Evolutionary conservation across 768 basidiomycete species (phyloP).

Genomic region (Amylocystis lapponica): DNA sequence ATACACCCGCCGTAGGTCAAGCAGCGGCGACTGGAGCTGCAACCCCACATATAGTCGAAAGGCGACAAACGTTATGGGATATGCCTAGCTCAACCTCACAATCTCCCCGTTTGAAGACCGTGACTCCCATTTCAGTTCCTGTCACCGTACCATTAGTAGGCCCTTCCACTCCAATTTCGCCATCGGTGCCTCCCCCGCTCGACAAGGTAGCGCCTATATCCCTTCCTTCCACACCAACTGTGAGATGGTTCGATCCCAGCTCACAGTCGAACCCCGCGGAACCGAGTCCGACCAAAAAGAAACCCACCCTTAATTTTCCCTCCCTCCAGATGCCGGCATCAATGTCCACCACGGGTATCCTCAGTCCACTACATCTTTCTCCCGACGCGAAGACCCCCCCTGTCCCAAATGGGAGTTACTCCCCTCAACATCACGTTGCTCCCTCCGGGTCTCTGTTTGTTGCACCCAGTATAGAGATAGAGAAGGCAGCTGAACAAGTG

Average conservation of each 20-base stretch:
- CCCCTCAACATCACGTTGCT: conserved; percentile 3
- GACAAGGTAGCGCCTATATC: conserved; percentile 19
- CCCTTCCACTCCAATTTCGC: conserved; percentile 8
- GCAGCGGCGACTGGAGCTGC: background rate
- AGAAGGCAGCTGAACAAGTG: background rate
- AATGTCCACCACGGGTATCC: conserved; percentile 15
- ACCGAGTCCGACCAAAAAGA: conserved; percentile 11
- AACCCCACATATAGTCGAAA: conserved; percentile 13
- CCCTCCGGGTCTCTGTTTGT: background rate
- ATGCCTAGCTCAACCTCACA: conserved; percentile 15
- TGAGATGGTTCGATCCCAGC: conserved; percentile 19
- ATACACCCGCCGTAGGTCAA: background rate
- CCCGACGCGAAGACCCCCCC: conserved; percentile 7
- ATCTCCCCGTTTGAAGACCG: conserved; percentile 6
- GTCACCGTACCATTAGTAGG: conserved; percentile 2
- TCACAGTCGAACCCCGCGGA: conserved; percentile 7
- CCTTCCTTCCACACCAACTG: conserved; percentile 28
- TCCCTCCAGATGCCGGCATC: conserved; percentile 11
- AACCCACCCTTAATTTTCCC: conserved; percentile 21
- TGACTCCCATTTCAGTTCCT: conserved; percentile 7
- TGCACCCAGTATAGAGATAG: background rate
- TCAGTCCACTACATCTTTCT: conserved; percentile 22
- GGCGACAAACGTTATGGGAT: conserved; percentile 21
- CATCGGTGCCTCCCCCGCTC: conserved; percentile 19
- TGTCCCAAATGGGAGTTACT: background rate